Base-by-base conservation (phyloP, 2,329 filamentous ascomycete genomes). In the Colletotrichum acutatum region DNA sequence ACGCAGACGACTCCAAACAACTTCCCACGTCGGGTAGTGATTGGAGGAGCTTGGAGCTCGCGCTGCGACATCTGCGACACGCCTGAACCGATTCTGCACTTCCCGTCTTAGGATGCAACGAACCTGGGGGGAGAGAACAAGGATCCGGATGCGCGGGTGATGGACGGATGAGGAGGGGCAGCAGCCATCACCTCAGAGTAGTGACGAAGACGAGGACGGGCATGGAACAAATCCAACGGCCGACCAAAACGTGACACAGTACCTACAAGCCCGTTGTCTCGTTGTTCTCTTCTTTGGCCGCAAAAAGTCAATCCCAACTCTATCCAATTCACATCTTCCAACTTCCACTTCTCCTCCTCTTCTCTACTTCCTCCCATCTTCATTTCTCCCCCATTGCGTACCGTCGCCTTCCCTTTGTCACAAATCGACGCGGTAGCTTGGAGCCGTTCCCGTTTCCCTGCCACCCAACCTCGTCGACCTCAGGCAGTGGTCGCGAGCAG, bases 1-100 rank as follows among this genome's bases (percentile, higher is more conserved):
- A n/a, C 42, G 42, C 42, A 46, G 56, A 56, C 34, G 49, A 60
- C 67, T 46, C 56, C 60, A 57, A 66, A 49, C 54, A 32, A 28
- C 12, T 6, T 28, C 56, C 49, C 5, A 34, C 4, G n/a, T 53
- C 22, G 28, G 19, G 34, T 53, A 61, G 30, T 73, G 66, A 73
- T 73, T 73, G 71, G 71, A 73, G 60, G 71, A 60, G 71, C 66
- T 73, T 65, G 49, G 54, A 73, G 66, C 71, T 73, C 28, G 19
- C 57, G 26, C 68, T 66, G 66, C 61, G 60, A 66, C 66, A 71
- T 71, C 66, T 73, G 71, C 71, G 60, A 73, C 71, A 71, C 71
- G 61, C 71, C 65, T 73, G 71, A 57, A 46, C 67, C 56, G 71
- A 71, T 73, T 69, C 71, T 70, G 66, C 66, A 60, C 60, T 66